phyloP scores from a whole-genome alignment of 768 basidiomycete genomes.

The Phylloporus sp. region DNA sequence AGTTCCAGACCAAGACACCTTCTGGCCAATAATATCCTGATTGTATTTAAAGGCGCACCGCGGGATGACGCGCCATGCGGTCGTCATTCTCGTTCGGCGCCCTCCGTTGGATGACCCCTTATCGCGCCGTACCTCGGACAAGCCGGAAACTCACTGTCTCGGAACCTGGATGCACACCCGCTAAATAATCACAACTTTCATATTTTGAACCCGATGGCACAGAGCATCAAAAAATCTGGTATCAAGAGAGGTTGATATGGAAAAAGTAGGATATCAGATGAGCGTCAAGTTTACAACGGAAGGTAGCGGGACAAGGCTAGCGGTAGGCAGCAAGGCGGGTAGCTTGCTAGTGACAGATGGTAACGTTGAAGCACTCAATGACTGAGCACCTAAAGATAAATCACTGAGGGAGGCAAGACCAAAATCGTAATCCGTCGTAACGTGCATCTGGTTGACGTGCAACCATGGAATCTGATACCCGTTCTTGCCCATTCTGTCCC shows the following conservation, averaged over 20 bases:
- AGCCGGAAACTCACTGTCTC: background rate
- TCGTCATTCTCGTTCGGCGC: background rate
- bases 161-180: background rate
- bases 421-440: constrained; percentile 47
- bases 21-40: background rate
- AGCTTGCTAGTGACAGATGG: background rate
- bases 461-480: constrained; percentile 69
- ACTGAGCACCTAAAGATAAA: constrained; percentile 15
- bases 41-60: background rate
- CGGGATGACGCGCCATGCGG: background rate
- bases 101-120: background rate
- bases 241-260: background rate
- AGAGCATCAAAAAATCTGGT: background rate
- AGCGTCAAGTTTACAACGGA: constrained; percentile 8
- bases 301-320: background rate
- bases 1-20: background rate
- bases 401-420: constrained; percentile 16
- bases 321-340: background rate
- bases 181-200: background rate
- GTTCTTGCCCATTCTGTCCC: constrained; percentile 40
- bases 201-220: background rate
- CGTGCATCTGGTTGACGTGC: constrained; percentile 49
- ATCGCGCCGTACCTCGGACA: constrained; percentile 1
- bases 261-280: background rate
- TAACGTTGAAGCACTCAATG: constrained; percentile 1